Percentiles rank a stretch among this genome's conserved stretches.
These are phyloP conservation scores for Agarophyton chilense DNA, from an alignment of 23 red algal species.

Conservation along the genomic window DNA sequence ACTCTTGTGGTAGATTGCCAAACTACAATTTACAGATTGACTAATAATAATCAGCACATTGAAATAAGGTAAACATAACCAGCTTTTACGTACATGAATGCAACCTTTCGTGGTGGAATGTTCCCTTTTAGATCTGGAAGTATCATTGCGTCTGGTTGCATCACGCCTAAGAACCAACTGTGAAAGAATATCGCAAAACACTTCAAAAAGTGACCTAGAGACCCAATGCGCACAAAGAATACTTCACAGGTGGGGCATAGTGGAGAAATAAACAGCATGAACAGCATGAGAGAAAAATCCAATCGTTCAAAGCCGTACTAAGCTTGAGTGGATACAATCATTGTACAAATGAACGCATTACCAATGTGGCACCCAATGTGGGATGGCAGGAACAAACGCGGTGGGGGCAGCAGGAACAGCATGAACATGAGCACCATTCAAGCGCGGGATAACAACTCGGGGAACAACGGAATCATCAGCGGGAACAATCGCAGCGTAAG, in stretches of 20 bases:
- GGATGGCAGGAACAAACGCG: conserved; percentile 1
- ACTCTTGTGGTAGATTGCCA: too few relatives aligned
- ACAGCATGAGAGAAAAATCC: not conserved
- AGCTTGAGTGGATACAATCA: not conserved
- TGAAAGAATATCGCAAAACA: too few relatives aligned
- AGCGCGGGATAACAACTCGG: conserved; percentile 22
- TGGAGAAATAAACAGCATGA: not conserved
- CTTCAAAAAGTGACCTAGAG: too few relatives aligned
- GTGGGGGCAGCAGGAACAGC: not conserved
- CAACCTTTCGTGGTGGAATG: not conserved
- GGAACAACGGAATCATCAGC: conserved; percentile 62
- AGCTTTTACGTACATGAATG: not conserved
- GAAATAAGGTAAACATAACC: not conserved
- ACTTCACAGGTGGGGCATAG: not conserved
- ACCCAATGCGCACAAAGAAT: too few relatives aligned
- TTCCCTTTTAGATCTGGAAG: not conserved
- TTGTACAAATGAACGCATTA: not conserved
- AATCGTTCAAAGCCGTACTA: not conserved
- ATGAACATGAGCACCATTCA: conserved; percentile 28
- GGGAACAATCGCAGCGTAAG: conserved; percentile 17
- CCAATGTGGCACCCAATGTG: conserved; percentile 43
- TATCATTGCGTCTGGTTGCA: too few relatives aligned
- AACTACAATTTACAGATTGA: too few relatives aligned
- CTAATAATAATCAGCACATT: not conserved
- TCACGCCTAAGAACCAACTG: too few relatives aligned